Base-by-base conservation (phyloP, 2,329 filamentous ascomycete genomes). In the Ophiosphaerella narmari region DNA sequence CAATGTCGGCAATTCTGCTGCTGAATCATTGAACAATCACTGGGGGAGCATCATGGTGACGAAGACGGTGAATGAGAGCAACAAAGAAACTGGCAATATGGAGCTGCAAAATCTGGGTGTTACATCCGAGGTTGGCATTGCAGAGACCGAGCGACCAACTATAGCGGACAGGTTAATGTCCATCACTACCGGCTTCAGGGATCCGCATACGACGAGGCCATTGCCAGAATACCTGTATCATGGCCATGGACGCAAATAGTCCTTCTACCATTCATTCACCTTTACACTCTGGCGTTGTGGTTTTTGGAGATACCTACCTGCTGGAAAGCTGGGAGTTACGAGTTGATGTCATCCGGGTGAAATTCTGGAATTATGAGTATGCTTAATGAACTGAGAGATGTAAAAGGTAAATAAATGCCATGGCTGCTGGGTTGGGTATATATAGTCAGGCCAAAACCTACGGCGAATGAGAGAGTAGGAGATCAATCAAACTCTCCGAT, bases 31-130 rank as follows among this genome's bases (percentile, higher is more conserved):
- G 14, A 54, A 45, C 16, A 56, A 65, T 47, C 50, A 64, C 0
- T 74, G 72, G 53, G 71, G 72, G 34, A 64, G 70, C 23, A 74
- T 75, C 51, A 73, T 75, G 68, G 71, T 74, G 23, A 71, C 63
- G 14, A 71, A 73, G 14, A 71, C 63, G 6, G 63, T 73, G 29
- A 62, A 67, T 16, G 63, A 65, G 8, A 48, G 59, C 39, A 54
- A 49, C 16, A 68, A 67, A 43, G 49, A 55, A 7, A 55, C 54
- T 2, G 51, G 45, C 0, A 54, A 57, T 0, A 42, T 72, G 37
- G 71, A 74, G 52, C 33, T 73, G 50, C 59, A 48, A 7, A 63
- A 73, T 1, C 43, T 75, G 44, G 72, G 72, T 2, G 51, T 73
- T 5, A 63, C 45, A n/a, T 60, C 66, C 9, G 66, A 72, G 43